Evolutionary conservation across 257 asterid genomes (phyloP).

Genomic region (Euphrasia confusa): DNA sequence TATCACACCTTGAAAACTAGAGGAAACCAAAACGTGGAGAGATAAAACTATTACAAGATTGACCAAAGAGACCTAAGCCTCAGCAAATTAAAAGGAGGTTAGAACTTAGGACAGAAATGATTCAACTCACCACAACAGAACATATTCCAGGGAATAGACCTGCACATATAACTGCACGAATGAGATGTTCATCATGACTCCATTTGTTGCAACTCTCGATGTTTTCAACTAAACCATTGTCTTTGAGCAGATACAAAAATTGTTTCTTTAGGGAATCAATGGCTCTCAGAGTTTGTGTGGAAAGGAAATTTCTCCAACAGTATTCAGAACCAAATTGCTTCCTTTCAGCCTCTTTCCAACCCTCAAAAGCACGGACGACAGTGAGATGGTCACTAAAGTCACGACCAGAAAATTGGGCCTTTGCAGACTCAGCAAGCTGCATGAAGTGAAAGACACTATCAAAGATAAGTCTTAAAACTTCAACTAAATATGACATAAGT

Average conservation of each 20-base stretch:
- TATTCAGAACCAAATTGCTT: conserved; percentile 65
- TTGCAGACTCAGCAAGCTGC: conserved; percentile 96
- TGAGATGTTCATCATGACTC: conserved; percentile 72
- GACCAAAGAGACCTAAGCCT: conserved; percentile 11
- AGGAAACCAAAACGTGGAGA: conserved; percentile 5
- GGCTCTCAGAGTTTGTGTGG: conserved; percentile 83
- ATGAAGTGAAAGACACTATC: conserved; percentile 26
- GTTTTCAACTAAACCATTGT: conserved; percentile 57
- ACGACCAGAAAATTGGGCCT: conserved; percentile 82
- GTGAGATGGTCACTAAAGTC: conserved; percentile 89
- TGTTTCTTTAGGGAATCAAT: conserved; percentile 87
- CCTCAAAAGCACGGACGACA: conserved; percentile 78
- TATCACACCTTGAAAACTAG: conserved; percentile 3
- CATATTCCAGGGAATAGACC: conserved; percentile 94
- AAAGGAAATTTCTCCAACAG: conserved; percentile 90
- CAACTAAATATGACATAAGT: conserved; percentile 11
- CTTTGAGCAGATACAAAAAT: conserved; percentile 70
- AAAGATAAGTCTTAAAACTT: conserved; percentile 15
- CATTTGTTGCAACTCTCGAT: conserved; percentile 61
- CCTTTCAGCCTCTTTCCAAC: conserved; percentile 89
- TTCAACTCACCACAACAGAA: conserved; percentile 78
- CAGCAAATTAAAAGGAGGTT: conserved; percentile 9
- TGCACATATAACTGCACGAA: conserved; percentile 75
- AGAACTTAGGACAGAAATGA: conserved; percentile 11
- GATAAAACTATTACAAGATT: not conserved